Base-by-base conservation (phyloP, 2,329 filamentous ascomycete genomes). In the Fusarium euwallaceae region DNA sequence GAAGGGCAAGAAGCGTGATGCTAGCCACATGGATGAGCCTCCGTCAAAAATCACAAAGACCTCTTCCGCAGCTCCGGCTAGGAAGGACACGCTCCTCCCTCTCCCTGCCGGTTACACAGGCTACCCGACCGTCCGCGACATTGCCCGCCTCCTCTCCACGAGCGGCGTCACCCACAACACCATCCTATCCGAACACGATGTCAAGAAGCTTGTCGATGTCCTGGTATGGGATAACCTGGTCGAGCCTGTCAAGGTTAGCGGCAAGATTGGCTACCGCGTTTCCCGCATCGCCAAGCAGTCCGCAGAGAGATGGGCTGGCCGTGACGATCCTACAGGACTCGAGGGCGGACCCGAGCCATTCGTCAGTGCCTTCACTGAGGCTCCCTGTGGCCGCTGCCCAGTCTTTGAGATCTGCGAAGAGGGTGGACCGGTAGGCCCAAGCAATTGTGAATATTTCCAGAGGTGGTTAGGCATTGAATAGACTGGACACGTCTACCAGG, bases 361-460 rank as follows among this genome's bases (percentile, higher is more conserved):
- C 62, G 79, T 88, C 75, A 97, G 95, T 77, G 94, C 94, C 4
- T 91, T 96, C 75, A 97, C 94, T 2, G 95, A 98, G 82, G 92
- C 93, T 3, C 97, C 97, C 1, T 99, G 97, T 82, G 95, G 96
- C 2, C 89, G 91, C 65, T 99, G 97, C 82, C 97, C 97, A 0
- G 96, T 98, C 3, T 98, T 98, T 81, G 93, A 97, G 67, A 88
- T 98, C 2, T 99, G 97, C 81, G 93, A 94, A 75, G 94, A 97
- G 70, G 95, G 95, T 8, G 96, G 96, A 0, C 94, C 95, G 0
- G 95, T 99, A 24, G 97, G 93, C 78, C 94, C 96, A 0, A 93
- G 91, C 74, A 97, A 93, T 61, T 99, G 97, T 83, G 93, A 95
- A 64, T 99, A 99, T 81, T 98, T 97, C 80, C 90, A 93, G 73